Base-by-base conservation (phyloP, 345 rosid genomes). In the Boechera stricta region DNA sequence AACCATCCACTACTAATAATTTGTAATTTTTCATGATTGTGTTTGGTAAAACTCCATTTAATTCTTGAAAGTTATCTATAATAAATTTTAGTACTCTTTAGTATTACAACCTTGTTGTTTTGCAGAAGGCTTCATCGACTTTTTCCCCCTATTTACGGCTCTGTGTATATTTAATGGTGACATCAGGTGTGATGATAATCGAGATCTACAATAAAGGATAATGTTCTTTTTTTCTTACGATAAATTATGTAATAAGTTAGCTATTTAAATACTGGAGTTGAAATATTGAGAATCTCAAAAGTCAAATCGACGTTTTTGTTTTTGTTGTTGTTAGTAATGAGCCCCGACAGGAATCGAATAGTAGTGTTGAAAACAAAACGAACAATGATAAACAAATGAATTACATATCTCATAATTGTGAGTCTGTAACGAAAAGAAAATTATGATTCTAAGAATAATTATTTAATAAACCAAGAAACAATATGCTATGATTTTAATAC, bases 221-320 rank as follows among this genome's bases (percentile, higher is more conserved):
- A 47, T 44, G n/a, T 60, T 72, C 2, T 48, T 48, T 35, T 72
- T 45, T 54, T 53, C 51, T 13, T 10, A 24, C 10, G 31, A 39
- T 26, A 45, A 44, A 33, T 29, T 66, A 39, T 29, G 55, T 38
- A 7, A 16, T 41, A 39, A 42, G 0, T 49, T 26, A 24, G 7
- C 1, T 73, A 52, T 71, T 70, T 58, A 32, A 59, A 6, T 47
- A 57, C 6, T n/a, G 0, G 13, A 55, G 36, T 64, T 77, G 61
- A 71, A 57, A 11, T 48, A 49, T 72, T 36, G 60, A 55, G 18
- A 55, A 11, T 63, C 66, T 28, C 71, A 28, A 60, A 76, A 71
- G 80, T 77, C 80, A 77, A 64, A 45, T 28, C 38, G 76, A 77
- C 55, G 61, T 64, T 6, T 39, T 10, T n/a, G 10, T 15, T 10